phyloP scores from a whole-genome alignment of 495 filamentous ascomycete species.

The Pyrenopolyporus hunteri region DNA sequence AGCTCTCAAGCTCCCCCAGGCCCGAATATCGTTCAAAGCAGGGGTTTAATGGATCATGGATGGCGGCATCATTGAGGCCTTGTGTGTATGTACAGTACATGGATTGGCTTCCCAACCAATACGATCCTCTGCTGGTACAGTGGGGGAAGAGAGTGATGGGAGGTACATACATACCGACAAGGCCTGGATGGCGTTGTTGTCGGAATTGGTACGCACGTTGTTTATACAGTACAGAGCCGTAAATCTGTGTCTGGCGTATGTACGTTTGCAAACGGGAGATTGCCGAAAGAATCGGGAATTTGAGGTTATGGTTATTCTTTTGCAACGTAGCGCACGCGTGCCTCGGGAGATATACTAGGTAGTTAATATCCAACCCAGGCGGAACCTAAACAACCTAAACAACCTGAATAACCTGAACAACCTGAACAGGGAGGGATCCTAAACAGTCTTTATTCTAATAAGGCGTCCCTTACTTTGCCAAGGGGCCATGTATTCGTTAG shows the following conservation, averaged over 20 bases:
- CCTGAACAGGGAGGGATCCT: too few species aligned
- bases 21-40: conserved; percentile 24
- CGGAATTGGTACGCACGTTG: conserved; percentile 20
- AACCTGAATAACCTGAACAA: background rate
- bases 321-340: conserved; percentile 6
- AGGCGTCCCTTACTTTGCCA: too few species aligned
- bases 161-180: conserved; percentile 6
- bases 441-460: too few species aligned
- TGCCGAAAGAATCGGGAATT: conserved; percentile 28
- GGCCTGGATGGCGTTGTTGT: conserved; percentile 22
- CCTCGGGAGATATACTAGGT: conserved; percentile 5
- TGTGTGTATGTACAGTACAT: conserved; percentile 29
- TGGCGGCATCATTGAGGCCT: conserved; percentile 31
- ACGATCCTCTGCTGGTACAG: conserved; percentile 25
- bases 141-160: conserved; percentile 23
- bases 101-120: conserved; percentile 36
- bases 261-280: conserved; percentile 16
- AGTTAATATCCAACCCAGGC: background rate
- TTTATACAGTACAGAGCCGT: background rate
- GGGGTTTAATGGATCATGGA: conserved; percentile 32
- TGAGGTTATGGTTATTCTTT: conserved; percentile 11
- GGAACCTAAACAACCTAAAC: background rate
- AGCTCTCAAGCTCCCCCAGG: conserved; percentile 24
- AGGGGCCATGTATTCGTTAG: too few species aligned
- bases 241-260: background rate